A percentile compares a stretch with the other conserved stretches of the same genome.
phyloP scores from a whole-genome alignment of 2,329 filamentous ascomycete species.

The Stachybotrys echinatus region DNA sequence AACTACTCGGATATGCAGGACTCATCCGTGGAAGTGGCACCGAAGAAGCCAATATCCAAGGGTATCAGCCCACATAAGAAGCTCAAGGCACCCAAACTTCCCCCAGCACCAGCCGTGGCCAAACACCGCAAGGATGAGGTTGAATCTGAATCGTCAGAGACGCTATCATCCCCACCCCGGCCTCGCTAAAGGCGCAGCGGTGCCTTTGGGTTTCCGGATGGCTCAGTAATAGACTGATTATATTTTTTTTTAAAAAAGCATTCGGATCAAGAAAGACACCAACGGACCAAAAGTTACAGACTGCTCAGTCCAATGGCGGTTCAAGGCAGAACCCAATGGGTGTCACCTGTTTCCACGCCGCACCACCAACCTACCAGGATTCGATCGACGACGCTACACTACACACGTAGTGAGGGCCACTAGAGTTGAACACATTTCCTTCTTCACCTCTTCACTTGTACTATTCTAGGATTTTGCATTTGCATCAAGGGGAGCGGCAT shows the following conservation, averaged over 20 bases:
- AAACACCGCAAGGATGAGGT: conserved; percentile 45
- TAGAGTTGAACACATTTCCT: not conserved
- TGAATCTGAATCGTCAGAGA: conserved; percentile 52
- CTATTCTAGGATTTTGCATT: not conserved
- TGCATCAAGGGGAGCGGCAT: not conserved
- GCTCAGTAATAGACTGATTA: too few relatives aligned
- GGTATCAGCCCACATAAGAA: conserved; percentile 35
- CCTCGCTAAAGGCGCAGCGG: conserved; percentile 9
- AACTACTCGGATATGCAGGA: conserved; percentile 19
- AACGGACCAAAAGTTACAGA: too few relatives aligned
- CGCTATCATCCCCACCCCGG: conserved; percentile 47
- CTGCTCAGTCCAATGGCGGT: too few relatives aligned
- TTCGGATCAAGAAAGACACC: too few relatives aligned
- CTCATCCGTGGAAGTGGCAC: conserved; percentile 22
- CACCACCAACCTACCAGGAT: not conserved
- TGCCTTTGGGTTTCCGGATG: too few relatives aligned
- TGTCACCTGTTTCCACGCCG: not conserved
- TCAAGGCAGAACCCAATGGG: too few relatives aligned
- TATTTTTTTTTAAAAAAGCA: too few relatives aligned
- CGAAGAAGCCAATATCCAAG: conserved; percentile 29
- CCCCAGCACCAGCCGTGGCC: conserved; percentile 41
- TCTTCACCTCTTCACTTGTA: not conserved
- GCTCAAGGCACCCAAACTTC: conserved; percentile 40
- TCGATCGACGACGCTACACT: not conserved
- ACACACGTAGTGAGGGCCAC: not conserved